These are phyloP conservation scores for Vaucheria bursata DNA, from an alignment of 352 stramenopile species.

Conservation along the genomic window DNA sequence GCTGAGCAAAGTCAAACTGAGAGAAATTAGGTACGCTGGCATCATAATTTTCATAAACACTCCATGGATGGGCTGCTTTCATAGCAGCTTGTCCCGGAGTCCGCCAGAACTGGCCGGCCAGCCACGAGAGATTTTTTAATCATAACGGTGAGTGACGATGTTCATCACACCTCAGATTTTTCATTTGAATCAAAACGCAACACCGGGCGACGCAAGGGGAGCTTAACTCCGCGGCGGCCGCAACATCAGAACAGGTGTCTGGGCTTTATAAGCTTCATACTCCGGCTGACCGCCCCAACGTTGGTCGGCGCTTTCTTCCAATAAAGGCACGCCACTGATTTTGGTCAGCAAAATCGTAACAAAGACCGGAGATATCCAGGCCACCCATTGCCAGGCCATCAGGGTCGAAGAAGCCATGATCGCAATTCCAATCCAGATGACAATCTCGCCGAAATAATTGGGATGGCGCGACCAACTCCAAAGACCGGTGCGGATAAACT, in stretches of 20 bases:
- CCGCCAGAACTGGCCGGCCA: no score
- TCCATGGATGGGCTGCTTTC: no score
- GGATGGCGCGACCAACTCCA: constrained; percentile 36
- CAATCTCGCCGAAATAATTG: constrained; percentile 40
- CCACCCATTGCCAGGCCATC: background rate
- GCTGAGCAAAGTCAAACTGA: no score
- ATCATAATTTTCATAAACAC: no score
- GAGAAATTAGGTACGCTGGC: no score
- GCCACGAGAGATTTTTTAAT: no score
- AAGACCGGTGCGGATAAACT: constrained; percentile 36
- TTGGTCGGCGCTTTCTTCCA: constrained; percentile 25
- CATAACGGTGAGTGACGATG: no score
- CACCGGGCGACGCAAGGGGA: no score
- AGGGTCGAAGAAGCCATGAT: background rate
- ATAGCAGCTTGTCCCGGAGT: no score
- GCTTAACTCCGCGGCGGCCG: no score
- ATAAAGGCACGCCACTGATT: constrained; percentile 27
- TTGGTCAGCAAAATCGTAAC: constrained; percentile 10
- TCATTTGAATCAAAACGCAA: no score
- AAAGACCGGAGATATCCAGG: background rate
- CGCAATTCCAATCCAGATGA: background rate
- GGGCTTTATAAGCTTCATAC: constrained; percentile 36
- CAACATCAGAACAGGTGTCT: constrained; percentile 4
- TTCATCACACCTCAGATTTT: no score
- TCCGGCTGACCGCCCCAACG: constrained; percentile 15